These are phyloP conservation scores for Osmanthus fragrans DNA, from an alignment of 257 asterid genomes.

Conservation along the genomic window DNA sequence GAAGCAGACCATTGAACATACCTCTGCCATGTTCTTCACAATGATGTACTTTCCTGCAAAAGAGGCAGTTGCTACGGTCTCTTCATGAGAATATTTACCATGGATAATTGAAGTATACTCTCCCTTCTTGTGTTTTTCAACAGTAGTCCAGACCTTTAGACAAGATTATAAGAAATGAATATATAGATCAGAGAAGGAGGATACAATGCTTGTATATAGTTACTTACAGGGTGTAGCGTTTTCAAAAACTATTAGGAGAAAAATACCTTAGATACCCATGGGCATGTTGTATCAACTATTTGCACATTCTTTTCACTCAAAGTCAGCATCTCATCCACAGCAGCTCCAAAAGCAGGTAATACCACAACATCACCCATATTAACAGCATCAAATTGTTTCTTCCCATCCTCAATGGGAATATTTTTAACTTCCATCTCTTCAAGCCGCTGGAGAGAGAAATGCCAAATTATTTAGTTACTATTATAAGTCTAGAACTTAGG, in stretches of 20 bases:
- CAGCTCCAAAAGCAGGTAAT: constrained; percentile 98
- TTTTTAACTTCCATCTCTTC: constrained; percentile 73
- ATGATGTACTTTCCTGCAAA: constrained; percentile 89
- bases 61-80: constrained; percentile 99
- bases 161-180: not conserved
- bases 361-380: constrained; percentile 84
- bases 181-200: not conserved
- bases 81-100: constrained; percentile 91
- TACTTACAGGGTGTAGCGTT: constrained; percentile 7
- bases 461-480: constrained; percentile 3
- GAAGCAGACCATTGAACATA: constrained; percentile 27
- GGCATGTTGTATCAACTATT: constrained; percentile 98
- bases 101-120: constrained; percentile 93
- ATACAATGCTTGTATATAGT: constrained; percentile 5
- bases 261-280: constrained; percentile 96
- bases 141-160: constrained; percentile 82
- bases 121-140: constrained; percentile 97
- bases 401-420: constrained; percentile 64
- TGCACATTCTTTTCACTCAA: constrained; percentile 83
- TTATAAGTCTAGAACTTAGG: not conserved
- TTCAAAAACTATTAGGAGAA: constrained; percentile 1
- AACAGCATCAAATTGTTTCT: constrained; percentile 71
- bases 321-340: constrained; percentile 81
- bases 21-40: constrained; percentile 95
- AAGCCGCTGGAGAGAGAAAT: constrained; percentile 53